Base-by-base conservation (phyloP, 2,329 filamentous ascomycete genomes). In the Acrodontium crateriforme region DNA sequence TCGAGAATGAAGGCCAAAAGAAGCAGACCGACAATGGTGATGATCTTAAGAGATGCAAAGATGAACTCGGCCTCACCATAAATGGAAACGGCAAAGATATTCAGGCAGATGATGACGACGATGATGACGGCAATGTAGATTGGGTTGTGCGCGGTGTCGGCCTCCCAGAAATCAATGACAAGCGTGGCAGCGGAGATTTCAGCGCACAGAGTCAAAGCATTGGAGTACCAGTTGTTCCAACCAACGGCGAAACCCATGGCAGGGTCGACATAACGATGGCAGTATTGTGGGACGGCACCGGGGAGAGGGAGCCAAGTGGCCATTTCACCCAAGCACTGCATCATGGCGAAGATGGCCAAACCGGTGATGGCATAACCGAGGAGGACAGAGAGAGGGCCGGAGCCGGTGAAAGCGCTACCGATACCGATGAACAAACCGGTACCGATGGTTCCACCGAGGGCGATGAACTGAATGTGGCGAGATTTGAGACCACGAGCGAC, bases 11-110 rank as follows among this genome's bases (percentile, higher is more conserved):
- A 70, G 24, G 66, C 70, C 14, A 75, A 54, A 38, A 78, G 63
- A 45, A 78, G 77, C 47, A 78, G 76, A 4, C 71, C 73, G 8
- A 66, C 54, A 44, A 66, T 65, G 21, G 71, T 45, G 9, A 44
- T 23, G 28, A 53, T 42, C 34, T 53, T 53, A 38, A 53, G 41
- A 11, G 47, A 34, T 6, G 37, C 34, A 29, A 53, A 46, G 18
- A 53, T 44, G 18, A 44, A 37, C 29, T 36, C 16, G 22, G 29
- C 18, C 26, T 52, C 47, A 19, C 46, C 49, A 21, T 52, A 54
- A 4, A 45, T 49, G n/a, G 37, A 34, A 5, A 54, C 49, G 20
- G 50, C 51, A 24, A 54, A 52, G 21, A 49, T 30, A 18, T 50
- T 41, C 20, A 53, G 46, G 24, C 34, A 30, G 9, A 45, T 29